A percentile compares a stretch with the other conserved stretches of the same genome.
phyloP scores from a whole-genome alignment of 179 eudicot genomes.

The Beta lomatogona region DNA sequence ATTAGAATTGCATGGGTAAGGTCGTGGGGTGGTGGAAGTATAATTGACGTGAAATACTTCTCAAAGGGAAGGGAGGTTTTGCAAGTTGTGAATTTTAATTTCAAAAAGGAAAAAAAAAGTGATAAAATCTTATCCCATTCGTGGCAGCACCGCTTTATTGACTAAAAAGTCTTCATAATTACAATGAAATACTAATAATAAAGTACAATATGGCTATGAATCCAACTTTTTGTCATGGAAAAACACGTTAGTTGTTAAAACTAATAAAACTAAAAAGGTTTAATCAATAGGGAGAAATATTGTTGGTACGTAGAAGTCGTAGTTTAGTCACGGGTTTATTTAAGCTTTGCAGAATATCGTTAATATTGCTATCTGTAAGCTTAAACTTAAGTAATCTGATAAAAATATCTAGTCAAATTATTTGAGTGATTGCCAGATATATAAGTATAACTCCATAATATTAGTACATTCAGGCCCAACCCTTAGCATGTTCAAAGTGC shows the following conservation, averaged over 20 bases:
- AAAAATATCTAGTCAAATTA: too few species aligned
- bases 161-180: neutral
- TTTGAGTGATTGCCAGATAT: too few species aligned
- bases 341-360: too few species aligned
- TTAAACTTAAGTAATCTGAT: too few species aligned
- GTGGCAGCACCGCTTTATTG: conserved; percentile 12
- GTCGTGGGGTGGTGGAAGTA: conserved; percentile 8
- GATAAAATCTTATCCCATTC: neutral
- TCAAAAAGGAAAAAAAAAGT: neutral
- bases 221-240: conserved; percentile 4
- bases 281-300: too few species aligned
- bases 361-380: too few species aligned
- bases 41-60: conserved; percentile 1
- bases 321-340: too few species aligned
- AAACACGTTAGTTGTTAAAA: conserved; percentile 16
- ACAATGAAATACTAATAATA: too few species aligned
- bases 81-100: neutral
- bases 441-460: too few species aligned
- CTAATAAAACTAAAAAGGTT: neutral
- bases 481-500: too few species aligned
- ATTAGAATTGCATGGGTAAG: neutral
- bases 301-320: too few species aligned
- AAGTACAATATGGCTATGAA: neutral
- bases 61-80: neutral
- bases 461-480: too few species aligned